These are phyloP conservation scores for Russula sp. DNA, from an alignment of 768 basidiomycete genomes.

Conservation along the genomic window DNA sequence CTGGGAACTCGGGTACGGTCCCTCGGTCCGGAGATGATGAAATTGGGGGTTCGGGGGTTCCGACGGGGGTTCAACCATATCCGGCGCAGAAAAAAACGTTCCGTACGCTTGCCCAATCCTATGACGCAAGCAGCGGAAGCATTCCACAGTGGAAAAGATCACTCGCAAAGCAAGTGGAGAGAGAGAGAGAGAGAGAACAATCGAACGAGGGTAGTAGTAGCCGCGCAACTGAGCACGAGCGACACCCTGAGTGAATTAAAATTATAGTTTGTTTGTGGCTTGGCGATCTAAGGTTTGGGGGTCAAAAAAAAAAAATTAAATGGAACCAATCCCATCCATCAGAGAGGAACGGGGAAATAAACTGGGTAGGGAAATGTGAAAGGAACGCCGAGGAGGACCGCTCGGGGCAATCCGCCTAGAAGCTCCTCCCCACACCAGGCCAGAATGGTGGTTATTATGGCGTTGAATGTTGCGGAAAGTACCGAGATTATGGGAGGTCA, in stretches of 20 bases:
- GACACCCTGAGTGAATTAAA: neutral
- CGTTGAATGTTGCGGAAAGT: neutral
- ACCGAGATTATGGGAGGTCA: conserved; percentile 1
- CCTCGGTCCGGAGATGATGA: neutral
- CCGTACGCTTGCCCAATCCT: too few relatives aligned
- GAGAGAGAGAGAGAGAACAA: too few relatives aligned
- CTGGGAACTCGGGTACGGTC: conserved; percentile 1
- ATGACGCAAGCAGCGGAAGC: neutral
- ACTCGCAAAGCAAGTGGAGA: neutral
- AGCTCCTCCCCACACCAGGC: too few relatives aligned
- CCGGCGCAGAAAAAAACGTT: too few relatives aligned
- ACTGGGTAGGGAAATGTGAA: neutral
- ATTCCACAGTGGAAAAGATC: neutral
- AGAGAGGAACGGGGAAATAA: conserved; percentile 7
- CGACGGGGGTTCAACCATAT: too few relatives aligned
- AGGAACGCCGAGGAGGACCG: conserved; percentile 9
- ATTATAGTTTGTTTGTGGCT: conserved; percentile 7
- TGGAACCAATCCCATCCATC: too few relatives aligned
- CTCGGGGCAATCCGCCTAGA: neutral
- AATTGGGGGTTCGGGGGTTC: neutral
- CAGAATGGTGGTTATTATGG: neutral
- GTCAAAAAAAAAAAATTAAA: conserved; percentile 8
- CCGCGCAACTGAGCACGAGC: neutral
- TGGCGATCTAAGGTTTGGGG: conserved; percentile 19
- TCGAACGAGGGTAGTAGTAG: neutral